Evolutionary conservation across 768 basidiomycete genomes (phyloP).

Genomic region (Cystofilobasidium bisporidii): DNA sequence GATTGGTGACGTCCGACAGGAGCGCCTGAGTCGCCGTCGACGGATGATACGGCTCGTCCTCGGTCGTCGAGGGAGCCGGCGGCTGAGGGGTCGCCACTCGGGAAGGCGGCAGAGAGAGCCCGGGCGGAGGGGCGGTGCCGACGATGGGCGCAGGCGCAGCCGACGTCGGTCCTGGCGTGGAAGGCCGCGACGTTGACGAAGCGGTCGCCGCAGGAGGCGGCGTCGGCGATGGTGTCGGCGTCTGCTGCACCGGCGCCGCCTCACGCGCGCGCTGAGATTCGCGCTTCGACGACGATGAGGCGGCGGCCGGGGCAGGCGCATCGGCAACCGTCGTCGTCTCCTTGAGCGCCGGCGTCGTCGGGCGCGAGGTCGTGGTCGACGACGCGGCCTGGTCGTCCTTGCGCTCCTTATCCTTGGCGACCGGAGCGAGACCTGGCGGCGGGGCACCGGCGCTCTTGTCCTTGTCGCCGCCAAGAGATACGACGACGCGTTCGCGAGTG

Average conservation of each 20-base stretch:
- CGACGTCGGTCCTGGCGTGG: background rate
- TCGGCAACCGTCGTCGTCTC: background rate
- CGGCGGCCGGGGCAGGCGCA: background rate
- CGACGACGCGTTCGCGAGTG: background rate
- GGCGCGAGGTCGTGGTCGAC: slow-evolving; percentile 7
- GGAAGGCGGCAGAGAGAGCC: slow-evolving; percentile 2
- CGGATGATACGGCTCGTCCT: slow-evolving; percentile 56
- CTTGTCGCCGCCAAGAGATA: background rate
- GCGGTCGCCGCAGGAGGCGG: background rate
- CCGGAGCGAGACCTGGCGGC: slow-evolving; percentile 9
- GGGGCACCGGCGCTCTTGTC: background rate
- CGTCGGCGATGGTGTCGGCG: background rate
- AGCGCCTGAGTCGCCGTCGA: slow-evolving; percentile 74
- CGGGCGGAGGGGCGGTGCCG: background rate
- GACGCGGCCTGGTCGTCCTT: background rate
- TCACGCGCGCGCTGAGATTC: background rate
- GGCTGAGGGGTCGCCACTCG: background rate
- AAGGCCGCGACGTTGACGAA: background rate
- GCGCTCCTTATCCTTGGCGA: background rate
- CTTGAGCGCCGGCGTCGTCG: slow-evolving; percentile 16
- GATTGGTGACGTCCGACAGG: slow-evolving; percentile 68
- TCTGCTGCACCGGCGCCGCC: too few relatives aligned
- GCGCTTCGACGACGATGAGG: background rate
- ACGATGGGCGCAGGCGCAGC: background rate
- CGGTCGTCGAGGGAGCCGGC: background rate